These are phyloP conservation scores for Neurospora hispaniola DNA, from an alignment of 495 filamentous ascomycete genomes.

Conservation along the genomic window DNA sequence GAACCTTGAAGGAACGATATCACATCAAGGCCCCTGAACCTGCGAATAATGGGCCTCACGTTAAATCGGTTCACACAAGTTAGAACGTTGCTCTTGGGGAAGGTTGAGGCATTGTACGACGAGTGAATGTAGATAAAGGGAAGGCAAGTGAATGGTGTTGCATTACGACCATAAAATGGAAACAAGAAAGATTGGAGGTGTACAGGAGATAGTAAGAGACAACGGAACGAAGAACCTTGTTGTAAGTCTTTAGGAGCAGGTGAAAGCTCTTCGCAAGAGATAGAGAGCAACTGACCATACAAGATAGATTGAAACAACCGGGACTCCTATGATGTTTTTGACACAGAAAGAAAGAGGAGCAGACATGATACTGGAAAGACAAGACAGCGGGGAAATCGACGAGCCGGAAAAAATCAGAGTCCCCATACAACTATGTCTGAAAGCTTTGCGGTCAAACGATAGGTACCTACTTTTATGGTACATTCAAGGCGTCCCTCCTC, in stretches of 20 bases:
- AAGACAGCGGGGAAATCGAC: too few relatives aligned
- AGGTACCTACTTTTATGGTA: not conserved
- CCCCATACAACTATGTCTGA: not conserved
- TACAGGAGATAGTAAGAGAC: not conserved
- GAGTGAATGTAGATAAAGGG: too few relatives aligned
- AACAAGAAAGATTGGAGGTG: not conserved
- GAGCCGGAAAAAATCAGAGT: not conserved
- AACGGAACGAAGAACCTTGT: not conserved
- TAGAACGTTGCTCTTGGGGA: too few relatives aligned
- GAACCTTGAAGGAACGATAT: too few relatives aligned
- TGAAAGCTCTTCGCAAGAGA: not conserved
- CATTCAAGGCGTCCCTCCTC: not conserved
- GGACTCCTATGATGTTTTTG: not conserved
- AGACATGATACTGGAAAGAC: too few relatives aligned
- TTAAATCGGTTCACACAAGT: too few relatives aligned
- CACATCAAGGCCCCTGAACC: too few relatives aligned
- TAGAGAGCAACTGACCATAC: not conserved
- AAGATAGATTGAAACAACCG: not conserved
- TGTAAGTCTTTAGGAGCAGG: not conserved
- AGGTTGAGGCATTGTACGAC: too few relatives aligned
- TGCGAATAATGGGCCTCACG: too few relatives aligned
- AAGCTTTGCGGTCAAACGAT: not conserved
- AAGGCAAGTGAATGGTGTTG: not conserved
- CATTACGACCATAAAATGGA: not conserved
- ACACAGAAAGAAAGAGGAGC: too few relatives aligned